Evolutionary conservation across 192 early-diverging fungal species (phyloP).

Genomic region (Oehlia diaphana): DNA sequence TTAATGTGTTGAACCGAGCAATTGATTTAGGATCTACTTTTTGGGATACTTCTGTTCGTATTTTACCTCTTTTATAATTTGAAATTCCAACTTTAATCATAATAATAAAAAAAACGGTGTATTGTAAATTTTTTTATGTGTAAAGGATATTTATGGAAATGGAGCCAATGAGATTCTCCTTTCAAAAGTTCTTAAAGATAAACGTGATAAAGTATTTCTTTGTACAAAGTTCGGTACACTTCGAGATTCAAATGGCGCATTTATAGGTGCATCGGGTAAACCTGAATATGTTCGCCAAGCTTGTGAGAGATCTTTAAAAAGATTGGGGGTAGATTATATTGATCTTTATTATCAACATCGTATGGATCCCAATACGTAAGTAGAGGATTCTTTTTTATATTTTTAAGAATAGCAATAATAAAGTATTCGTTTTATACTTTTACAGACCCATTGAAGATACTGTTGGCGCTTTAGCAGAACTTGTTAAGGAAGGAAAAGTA

Average conservation of each 20-base stretch:
- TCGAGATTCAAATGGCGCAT: neutral
- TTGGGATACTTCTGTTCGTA: slow-evolving; percentile 53
- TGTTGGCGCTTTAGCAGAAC: slow-evolving; percentile 40
- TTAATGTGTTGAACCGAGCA: slow-evolving; percentile 44
- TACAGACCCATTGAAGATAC: slow-evolving; percentile 41
- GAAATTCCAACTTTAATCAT: no score
- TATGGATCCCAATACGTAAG: slow-evolving; percentile 36
- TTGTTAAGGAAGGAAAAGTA: slow-evolving; percentile 44
- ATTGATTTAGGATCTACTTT: slow-evolving; percentile 53
- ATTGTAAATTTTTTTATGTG: neutral
- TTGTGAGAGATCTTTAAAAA: slow-evolving; percentile 31
- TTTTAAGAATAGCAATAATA: neutral
- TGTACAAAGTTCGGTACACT: slow-evolving; percentile 63
- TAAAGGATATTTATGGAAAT: slow-evolving; percentile 51
- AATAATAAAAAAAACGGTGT: no score
- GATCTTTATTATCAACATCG: slow-evolving; percentile 45
- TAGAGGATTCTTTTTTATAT: neutral
- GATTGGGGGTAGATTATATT: slow-evolving; percentile 36
- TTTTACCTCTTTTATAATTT: neutral
- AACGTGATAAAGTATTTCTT: slow-evolving; percentile 55
- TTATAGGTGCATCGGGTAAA: slow-evolving; percentile 31
- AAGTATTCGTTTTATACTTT: neutral
- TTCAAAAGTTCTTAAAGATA: slow-evolving; percentile 46
- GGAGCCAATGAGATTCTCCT: slow-evolving; percentile 60
- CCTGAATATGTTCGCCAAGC: slow-evolving; percentile 51